Conservation (phyloP, 805 yeast species). For the Candida saitoana region DNA sequence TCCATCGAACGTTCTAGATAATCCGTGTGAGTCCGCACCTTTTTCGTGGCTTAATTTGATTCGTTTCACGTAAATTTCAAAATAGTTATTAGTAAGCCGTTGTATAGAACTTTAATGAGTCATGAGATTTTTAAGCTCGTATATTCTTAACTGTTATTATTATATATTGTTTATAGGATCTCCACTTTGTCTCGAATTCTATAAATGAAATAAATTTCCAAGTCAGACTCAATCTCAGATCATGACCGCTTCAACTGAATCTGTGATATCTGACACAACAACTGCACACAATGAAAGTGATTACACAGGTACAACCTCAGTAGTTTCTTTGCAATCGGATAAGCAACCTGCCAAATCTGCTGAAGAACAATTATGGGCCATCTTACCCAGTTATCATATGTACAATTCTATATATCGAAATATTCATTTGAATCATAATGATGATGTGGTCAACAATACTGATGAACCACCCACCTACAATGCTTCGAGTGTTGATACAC, state of each 20-base stretch:
- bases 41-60: neutral
- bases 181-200: neutral
- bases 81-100: neutral
- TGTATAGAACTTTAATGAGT: neutral
- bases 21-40: neutral
- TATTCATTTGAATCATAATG: constrained; percentile 12
- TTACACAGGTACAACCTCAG: neutral
- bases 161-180: neutral
- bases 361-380: constrained; percentile 33
- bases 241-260: neutral
- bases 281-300: neutral
- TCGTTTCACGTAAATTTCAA: too few species aligned
- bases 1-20: neutral
- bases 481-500: neutral
- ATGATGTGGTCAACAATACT: constrained; percentile 5
- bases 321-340: neutral
- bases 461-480: constrained; percentile 8
- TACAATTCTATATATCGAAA: constrained; percentile 10
- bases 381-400: constrained; percentile 39
- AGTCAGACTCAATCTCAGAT: neutral
- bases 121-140: neutral
- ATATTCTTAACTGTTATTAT: neutral
- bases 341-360: neutral
- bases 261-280: neutral
- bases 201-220: neutral